Evolutionary conservation across 208 protist species (phyloP).

Genomic region (Acanthamoeba sp.): DNA sequence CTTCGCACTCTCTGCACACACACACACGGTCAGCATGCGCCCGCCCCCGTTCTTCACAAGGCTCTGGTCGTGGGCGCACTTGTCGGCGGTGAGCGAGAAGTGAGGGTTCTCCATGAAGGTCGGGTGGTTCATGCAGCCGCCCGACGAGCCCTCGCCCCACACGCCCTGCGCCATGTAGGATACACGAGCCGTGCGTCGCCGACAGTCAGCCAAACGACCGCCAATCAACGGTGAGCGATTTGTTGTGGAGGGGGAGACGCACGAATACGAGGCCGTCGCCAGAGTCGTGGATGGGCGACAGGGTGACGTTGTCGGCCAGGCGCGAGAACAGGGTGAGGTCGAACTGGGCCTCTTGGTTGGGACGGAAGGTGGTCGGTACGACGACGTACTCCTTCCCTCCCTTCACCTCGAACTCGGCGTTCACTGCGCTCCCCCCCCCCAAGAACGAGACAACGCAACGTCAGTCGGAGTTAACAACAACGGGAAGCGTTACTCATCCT

Average conservation of each 20-base stretch:
- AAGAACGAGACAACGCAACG: not conserved
- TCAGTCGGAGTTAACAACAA: not conserved
- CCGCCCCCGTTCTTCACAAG: too few species aligned
- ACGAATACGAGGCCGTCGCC: not conserved
- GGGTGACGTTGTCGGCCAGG: not conserved
- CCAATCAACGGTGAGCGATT: not conserved
- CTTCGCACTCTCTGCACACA: not conserved
- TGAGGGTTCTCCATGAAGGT: constrained; percentile 33
- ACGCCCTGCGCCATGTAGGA: not conserved
- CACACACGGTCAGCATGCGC: not conserved
- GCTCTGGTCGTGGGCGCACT: not conserved
- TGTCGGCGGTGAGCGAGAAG: not conserved
- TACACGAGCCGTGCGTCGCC: too few species aligned
- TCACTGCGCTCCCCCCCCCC: constrained; percentile 28
- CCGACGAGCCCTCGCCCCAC: constrained; percentile 5
- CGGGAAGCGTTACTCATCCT: not conserved
- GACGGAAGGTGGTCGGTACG: constrained; percentile 19
- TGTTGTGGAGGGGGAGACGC: not conserved
- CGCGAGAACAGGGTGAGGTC: constrained; percentile 13
- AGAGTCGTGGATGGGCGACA: not conserved
- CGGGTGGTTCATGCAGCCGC: constrained; percentile 39
- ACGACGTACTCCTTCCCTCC: constrained; percentile 20
- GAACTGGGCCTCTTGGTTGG: constrained; percentile 32
- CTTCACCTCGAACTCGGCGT: not conserved
- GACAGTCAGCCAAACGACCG: not conserved